Conservation (phyloP, 2,329 filamentous ascomycete species). For the Paraphaeosphaeria minitans region DNA sequence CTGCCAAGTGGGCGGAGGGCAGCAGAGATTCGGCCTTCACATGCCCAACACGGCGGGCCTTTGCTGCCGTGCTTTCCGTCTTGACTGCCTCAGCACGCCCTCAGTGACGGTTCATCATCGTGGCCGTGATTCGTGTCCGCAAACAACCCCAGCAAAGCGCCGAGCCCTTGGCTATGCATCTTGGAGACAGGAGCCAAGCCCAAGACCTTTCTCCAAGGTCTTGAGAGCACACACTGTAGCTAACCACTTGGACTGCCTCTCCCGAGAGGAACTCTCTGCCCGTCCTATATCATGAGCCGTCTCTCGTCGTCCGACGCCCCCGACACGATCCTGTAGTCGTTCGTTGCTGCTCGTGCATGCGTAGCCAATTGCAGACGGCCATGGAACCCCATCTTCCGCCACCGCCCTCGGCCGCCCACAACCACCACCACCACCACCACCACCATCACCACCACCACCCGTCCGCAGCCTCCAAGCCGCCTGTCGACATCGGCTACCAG, state of each 20-base stretch:
- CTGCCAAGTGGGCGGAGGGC: conserved; percentile 11
- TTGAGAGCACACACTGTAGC: conserved; percentile 38
- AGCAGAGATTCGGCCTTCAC: not conserved
- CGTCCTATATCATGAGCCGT: conserved; percentile 42
- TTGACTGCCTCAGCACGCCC: conserved; percentile 30
- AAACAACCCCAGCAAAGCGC: conserved; percentile 27
- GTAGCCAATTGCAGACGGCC: conserved; percentile 34
- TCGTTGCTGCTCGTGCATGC: conserved; percentile 33
- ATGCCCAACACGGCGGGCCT: conserved; percentile 12
- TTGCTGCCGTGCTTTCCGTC: conserved; percentile 36
- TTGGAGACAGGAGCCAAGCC: conserved; percentile 34
- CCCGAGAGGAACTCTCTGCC: conserved; percentile 35
- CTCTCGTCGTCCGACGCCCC: conserved; percentile 27
- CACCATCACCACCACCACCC: conserved; percentile 20
- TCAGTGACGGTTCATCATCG: conserved; percentile 8
- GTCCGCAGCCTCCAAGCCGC: conserved; percentile 13
- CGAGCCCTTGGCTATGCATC: conserved; percentile 30
- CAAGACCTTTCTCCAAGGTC: conserved; percentile 38
- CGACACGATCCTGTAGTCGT: conserved; percentile 21
- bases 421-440: conserved; percentile 19
- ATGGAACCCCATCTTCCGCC: conserved; percentile 42
- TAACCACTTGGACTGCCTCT: conserved; percentile 42
- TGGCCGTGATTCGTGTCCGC: conserved; percentile 29
- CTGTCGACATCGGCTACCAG: conserved; percentile 21
- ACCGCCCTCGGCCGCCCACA: conserved; percentile 31